Base-by-base conservation (phyloP, 2,329 filamentous ascomycete genomes). In the Penicillium paneum region DNA sequence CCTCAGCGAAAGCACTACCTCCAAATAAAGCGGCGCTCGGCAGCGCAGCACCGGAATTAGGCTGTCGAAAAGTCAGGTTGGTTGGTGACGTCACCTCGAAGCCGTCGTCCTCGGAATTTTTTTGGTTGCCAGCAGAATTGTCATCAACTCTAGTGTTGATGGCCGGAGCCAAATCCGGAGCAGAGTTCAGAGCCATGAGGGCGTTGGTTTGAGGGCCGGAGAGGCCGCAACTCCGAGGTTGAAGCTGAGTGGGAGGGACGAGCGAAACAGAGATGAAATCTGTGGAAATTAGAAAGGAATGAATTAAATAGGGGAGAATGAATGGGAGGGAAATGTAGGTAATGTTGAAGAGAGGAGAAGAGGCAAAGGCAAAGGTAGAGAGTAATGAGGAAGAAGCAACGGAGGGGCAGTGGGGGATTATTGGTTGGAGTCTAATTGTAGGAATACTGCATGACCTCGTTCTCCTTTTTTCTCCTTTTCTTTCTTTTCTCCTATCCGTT, bases 141-240 rank as follows among this genome's bases (percentile, higher is more conserved):
- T 79, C 76, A 60, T 76, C 87, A 64, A 92, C 91, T 43, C 87
- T 88, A 73, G 91, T 91, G 74, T 85, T 84, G 71, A 88, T 84
- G 66, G 92, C 92, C 34, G 89, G 90, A 74, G 92, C 94, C 73
- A 86, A 83, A 73, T 89, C 91, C 55, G 88, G 88, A 75, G 95
- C 94, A 66, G 79, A 84, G 44, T 53, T 65, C 24, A 86, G 84
- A 63, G 90, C 86, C 88, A 92, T 91, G 55, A 63, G 65, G 54
- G 55, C 49, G 53, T 62, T 54, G 19, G 7, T 13, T 42, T 19
- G 38, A 59, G 57, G 62, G 66, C 65, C 64, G 65, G 61, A 60
- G 67, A 64, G 58, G 61, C 63, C 55, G 59, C 52, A 39, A 54
- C 61, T 71, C 67, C 64, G 65, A 63, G 63, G 55, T 57, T 55